Evolutionary conservation across 73 alveolate species (phyloP).

Genomic region (Chromera velia): DNA sequence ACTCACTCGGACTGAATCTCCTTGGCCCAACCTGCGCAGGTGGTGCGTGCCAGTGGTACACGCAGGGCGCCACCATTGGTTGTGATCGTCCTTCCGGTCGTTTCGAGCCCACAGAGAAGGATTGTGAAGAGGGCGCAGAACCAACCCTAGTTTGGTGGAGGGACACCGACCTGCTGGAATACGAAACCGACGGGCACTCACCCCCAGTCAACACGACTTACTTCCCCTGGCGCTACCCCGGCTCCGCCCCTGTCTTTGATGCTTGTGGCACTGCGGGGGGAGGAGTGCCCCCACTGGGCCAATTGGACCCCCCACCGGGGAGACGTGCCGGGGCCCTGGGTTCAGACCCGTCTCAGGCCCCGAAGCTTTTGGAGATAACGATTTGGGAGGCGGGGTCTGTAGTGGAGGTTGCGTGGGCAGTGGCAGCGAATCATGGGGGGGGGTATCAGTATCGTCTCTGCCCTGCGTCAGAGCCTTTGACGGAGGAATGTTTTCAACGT

Average conservation of each 20-base stretch:
- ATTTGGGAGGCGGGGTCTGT: conserved; percentile 14
- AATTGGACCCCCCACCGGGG: conserved; percentile 34
- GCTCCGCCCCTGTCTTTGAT: conserved; percentile 18
- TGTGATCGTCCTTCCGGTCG: conserved; percentile 12
- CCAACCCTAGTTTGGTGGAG: conserved; percentile 14
- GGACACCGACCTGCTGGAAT: too few species aligned
- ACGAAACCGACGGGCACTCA: too few species aligned
- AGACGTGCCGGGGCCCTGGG: conserved; percentile 6
- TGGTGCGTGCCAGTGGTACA: conserved; percentile 25
- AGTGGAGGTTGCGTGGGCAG: conserved; percentile 27
- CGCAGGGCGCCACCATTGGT: conserved; percentile 19
- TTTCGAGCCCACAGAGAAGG: background rate
- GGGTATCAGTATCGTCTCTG: conserved; percentile 36
- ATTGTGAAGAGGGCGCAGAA: too few species aligned
- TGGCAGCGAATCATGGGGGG: conserved; percentile 37
- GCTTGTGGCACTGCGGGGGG: conserved; percentile 28
- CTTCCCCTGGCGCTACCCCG: conserved; percentile 35
- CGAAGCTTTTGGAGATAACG: conserved; percentile 3
- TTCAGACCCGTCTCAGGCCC: background rate
- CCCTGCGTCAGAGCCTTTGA: conserved; percentile 14
- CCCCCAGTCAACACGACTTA: conserved; percentile 10
- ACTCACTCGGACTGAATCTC: conserved; percentile 11
- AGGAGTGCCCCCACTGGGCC: conserved; percentile 5
- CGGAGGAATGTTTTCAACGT: conserved; percentile 22
- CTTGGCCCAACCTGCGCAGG: conserved; percentile 29